phyloP scores from a whole-genome alignment of 139 green algal genomes.

The Coelastrella sp. region DNA sequence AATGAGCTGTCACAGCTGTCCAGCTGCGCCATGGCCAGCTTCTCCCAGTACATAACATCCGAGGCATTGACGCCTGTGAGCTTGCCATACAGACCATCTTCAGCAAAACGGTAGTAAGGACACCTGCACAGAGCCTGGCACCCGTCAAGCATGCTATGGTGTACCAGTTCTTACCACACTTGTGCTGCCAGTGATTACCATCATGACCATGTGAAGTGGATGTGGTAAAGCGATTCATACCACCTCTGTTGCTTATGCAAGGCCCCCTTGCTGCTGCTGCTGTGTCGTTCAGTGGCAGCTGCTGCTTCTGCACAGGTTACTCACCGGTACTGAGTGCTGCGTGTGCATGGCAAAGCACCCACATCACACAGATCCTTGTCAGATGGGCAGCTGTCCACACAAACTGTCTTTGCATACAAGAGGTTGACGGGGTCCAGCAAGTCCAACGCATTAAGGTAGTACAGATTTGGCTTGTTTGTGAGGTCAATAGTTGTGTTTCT shows the following conservation, averaged over 20 bases:
- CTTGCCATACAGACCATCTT: constrained; percentile 61
- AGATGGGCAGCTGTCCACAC: constrained; percentile 65
- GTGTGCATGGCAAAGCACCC: constrained; percentile 56
- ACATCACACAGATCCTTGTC: constrained; percentile 47
- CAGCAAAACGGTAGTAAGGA: constrained; percentile 71
- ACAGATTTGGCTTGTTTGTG: constrained; percentile 68
- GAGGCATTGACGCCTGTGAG: constrained; percentile 37
- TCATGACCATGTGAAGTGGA: too few relatives aligned
- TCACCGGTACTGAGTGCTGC: constrained; percentile 53
- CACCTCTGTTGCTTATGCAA: too few relatives aligned
- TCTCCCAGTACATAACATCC: constrained; percentile 57
- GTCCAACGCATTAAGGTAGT: constrained; percentile 79
- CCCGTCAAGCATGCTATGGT: too few relatives aligned
- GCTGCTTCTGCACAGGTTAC: too few relatives aligned
- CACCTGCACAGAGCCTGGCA: constrained; percentile 71
- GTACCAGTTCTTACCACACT: too few relatives aligned
- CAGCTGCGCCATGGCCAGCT: constrained; percentile 43
- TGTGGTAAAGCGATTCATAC: too few relatives aligned
- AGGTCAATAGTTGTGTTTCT: constrained; percentile 65
- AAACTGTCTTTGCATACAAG: constrained; percentile 69
- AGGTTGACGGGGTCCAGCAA: constrained; percentile 64
- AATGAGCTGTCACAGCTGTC: constrained; percentile 26
- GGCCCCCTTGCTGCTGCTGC: too few relatives aligned
- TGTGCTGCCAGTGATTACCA: too few relatives aligned
- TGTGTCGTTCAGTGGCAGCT: too few relatives aligned